Conservation (phyloP, 2,329 filamentous ascomycete genomes). For the Diaporthe sp. region DNA sequence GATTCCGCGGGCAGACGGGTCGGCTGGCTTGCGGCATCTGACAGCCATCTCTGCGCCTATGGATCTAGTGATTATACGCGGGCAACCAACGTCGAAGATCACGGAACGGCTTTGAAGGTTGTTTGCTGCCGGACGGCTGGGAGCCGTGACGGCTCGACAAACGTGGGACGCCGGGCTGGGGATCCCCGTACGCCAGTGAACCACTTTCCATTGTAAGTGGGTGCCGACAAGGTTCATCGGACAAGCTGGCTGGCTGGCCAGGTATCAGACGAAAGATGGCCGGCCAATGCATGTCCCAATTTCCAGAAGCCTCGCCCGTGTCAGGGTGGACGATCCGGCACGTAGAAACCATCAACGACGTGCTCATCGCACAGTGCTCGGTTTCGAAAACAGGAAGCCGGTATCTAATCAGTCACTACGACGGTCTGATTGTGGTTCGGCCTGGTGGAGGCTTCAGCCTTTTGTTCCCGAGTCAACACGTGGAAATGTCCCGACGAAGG, state of each 20-base stretch:
- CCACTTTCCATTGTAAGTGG: constrained; percentile 6
- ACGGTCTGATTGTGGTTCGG: constrained; percentile 7
- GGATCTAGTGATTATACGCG: background rate
- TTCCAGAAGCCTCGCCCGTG: background rate
- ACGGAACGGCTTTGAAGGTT: constrained; percentile 43
- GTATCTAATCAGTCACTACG: background rate
- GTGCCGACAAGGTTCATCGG: constrained; percentile 29
- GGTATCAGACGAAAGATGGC: constrained; percentile 31
- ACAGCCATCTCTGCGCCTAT: background rate
- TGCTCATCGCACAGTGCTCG: constrained; percentile 1
- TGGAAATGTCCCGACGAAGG: constrained; percentile 23
- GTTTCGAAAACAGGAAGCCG: background rate
- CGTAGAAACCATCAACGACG: background rate
- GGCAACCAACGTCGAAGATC: background rate
- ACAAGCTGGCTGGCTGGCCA: constrained; percentile 11
- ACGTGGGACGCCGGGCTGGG: constrained; percentile 11
- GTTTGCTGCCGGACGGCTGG: constrained; percentile 25
- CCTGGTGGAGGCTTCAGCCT: constrained; percentile 17
- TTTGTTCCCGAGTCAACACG: constrained; percentile 13
- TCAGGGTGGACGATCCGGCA: constrained; percentile 15
- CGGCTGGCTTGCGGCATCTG: background rate
- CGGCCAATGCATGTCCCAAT: background rate
- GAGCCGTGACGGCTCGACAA: constrained; percentile 23
- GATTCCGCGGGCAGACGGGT: background rate
- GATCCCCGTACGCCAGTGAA: constrained; percentile 28